Percentiles rank a stretch among this genome's conserved stretches.
Conservation (phyloP, 2,329 filamentous ascomycete species). For the Berkeleyomyces rouxiae region DNA sequence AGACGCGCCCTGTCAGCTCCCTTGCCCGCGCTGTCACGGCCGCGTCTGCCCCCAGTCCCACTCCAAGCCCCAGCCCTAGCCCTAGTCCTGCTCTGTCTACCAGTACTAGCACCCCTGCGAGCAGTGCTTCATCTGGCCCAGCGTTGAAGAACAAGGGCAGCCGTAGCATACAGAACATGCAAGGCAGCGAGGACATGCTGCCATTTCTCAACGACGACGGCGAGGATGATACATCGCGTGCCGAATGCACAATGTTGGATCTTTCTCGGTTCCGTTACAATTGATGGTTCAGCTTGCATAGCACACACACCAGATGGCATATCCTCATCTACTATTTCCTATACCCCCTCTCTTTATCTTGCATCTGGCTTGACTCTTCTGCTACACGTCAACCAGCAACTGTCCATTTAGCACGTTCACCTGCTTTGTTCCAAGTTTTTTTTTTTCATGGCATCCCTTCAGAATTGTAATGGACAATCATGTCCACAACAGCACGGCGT, state of each 20-base stretch:
- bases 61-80: neutral
- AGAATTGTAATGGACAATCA: neutral
- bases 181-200: conserved; percentile 41
- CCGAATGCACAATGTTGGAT: neutral
- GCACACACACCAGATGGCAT: neutral
- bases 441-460: neutral
- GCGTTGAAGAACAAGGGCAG: conserved; percentile 25
- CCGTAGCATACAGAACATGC: neutral
- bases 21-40: neutral
- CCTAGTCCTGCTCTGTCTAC: neutral
- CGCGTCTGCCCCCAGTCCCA: neutral
- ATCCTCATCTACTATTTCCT: neutral
- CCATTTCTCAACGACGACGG: conserved; percentile 35
- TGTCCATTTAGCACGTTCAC: neutral
- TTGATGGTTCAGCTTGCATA: neutral
- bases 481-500: neutral
- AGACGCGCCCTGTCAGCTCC: conserved; percentile 1
- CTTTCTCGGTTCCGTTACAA: conserved; percentile 8
- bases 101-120: neutral
- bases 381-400: neutral
- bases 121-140: neutral
- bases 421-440: neutral
- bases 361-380: neutral
- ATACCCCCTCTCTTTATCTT: neutral
- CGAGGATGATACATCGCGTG: conserved; percentile 18